A percentile compares a stretch with the other conserved stretches of the same genome.
phyloP scores from a whole-genome alignment of 2,329 filamentous ascomycete species.

The Whalleya microplaca region DNA sequence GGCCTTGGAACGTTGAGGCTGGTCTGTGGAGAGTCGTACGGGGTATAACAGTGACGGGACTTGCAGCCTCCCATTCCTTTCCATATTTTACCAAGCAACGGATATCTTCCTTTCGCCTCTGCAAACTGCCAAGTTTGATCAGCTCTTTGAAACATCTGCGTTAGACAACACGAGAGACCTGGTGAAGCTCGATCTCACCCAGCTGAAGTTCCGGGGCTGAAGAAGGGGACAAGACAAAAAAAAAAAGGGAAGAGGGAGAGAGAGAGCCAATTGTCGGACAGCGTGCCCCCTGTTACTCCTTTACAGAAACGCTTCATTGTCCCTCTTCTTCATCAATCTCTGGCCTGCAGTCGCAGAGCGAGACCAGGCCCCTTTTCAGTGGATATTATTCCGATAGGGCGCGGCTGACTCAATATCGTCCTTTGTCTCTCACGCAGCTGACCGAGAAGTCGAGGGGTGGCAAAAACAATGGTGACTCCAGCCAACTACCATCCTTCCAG shows the following conservation, averaged over 20 bases:
- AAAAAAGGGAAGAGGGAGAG: conserved; percentile 8
- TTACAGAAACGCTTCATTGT: conserved; percentile 22
- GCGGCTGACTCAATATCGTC: conserved; percentile 25
- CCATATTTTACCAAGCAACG: conserved; percentile 20
- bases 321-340: conserved; percentile 26
- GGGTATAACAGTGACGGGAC: conserved; percentile 40
- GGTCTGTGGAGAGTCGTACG: conserved; percentile 34
- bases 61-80: conserved; percentile 36
- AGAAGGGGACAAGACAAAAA: conserved; percentile 6
- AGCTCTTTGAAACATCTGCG: conserved; percentile 39
- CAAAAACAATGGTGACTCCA: conserved; percentile 48
- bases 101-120: conserved; percentile 27
- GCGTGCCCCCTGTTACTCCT: conserved; percentile 26
- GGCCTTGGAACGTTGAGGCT: conserved; percentile 21
- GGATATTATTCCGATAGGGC: conserved; percentile 30
- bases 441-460: conserved; percentile 23
- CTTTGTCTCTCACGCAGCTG: conserved; percentile 29
- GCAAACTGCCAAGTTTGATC: conserved; percentile 37
- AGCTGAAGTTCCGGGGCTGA: conserved; percentile 33
- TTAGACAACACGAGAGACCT: conserved; percentile 37
- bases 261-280: conserved; percentile 26
- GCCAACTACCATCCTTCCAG: conserved; percentile 40
- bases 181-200: conserved; percentile 32
- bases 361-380: conserved; percentile 29
- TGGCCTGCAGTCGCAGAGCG: conserved; percentile 30